Base-by-base conservation (phyloP, 139 green algal species). In the Pseudopediastrum boryanum region DNA sequence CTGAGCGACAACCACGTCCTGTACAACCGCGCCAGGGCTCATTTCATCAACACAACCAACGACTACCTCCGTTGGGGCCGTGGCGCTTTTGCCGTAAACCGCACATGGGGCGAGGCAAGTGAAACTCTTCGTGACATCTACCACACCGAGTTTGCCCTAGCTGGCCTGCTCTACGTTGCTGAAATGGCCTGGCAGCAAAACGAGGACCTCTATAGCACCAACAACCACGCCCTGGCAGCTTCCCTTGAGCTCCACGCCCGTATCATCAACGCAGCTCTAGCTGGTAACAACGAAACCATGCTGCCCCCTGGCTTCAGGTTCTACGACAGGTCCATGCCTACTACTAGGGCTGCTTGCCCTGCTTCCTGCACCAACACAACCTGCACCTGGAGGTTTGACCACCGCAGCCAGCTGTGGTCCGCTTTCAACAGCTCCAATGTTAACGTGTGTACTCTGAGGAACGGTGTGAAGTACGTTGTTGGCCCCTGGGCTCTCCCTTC, bases 221-320 rank as follows among this genome's bases (percentile, higher is more conserved):
- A 59, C 41, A 36, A 19, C 7, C 44, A 79, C 1, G 72, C 58
- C 27, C 72, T 79, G 61, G 46, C 42, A 23, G 72, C 72, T 10
- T 42, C 72, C 35, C 33, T 79, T 10, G 72, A 79, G 72, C 46
- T 79, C 42, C 72, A 79, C 3, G 72, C 72, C 0, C 44, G 41
- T 9, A 71, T 80, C 29, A 72, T 80, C 16, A 59, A 74, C 33
- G 66, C 66, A 38, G 23, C n/a, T 2, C n/a, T n/a, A n/a, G 36
- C 43, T 0, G 51, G 8, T 9, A 41, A 66, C 4, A 54, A 74
- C n/a, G 41, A 31, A 13, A 31, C 41, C 29, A 10, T 61, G 66
- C 31, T 61, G 4, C 66, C 64, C 13, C 36, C 36, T 21, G 64
- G 64, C 10, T 72, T 56, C 39, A 16, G 6, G 2, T 72, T 75